Conservation (phyloP, 169 alveolate genomes). For the Babesia bovis region DNA sequence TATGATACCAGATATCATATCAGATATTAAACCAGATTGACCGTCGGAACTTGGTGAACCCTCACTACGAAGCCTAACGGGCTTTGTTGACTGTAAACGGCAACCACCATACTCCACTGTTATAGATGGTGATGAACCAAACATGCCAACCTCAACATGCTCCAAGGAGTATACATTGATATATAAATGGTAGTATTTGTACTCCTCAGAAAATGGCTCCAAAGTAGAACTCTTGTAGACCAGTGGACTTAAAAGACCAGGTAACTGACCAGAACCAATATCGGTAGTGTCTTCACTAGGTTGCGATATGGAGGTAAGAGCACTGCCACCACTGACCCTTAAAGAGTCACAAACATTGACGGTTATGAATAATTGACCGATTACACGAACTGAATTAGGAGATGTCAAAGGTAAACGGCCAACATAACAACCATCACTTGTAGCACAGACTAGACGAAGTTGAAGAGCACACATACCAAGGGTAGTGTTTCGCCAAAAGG, state of each 20-base stretch:
- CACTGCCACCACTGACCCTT: conserved; percentile 62
- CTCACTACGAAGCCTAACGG: conserved; percentile 61
- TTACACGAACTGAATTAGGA: conserved; percentile 77
- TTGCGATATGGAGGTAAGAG: conserved; percentile 34
- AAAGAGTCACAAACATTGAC: conserved; percentile 83
- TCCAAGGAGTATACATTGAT: conserved; percentile 82
- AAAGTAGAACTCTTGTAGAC: conserved; percentile 59
- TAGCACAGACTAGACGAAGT: conserved; percentile 79
- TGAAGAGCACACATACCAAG: conserved; percentile 85
- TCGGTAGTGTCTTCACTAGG: conserved; percentile 5
- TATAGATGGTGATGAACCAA: conserved; percentile 78
- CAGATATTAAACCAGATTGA: background rate
- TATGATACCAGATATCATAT: background rate
- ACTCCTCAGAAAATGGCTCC: conserved; percentile 22
- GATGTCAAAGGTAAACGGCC: conserved; percentile 78
- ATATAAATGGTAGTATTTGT: conserved; percentile 79
- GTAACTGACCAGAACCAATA: conserved; percentile 25
- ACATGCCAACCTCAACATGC: conserved; percentile 75
- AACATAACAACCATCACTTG: conserved; percentile 79
- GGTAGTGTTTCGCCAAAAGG: conserved; percentile 87
- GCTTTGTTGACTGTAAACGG: conserved; percentile 77
- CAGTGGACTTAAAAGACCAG: conserved; percentile 69
- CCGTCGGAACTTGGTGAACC: background rate
- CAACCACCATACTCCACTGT: conserved; percentile 89
- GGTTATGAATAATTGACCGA: conserved; percentile 77